Evolutionary conservation across 352 stramenopile genomes (phyloP).

Genomic region (Globisporangium polare): DNA sequence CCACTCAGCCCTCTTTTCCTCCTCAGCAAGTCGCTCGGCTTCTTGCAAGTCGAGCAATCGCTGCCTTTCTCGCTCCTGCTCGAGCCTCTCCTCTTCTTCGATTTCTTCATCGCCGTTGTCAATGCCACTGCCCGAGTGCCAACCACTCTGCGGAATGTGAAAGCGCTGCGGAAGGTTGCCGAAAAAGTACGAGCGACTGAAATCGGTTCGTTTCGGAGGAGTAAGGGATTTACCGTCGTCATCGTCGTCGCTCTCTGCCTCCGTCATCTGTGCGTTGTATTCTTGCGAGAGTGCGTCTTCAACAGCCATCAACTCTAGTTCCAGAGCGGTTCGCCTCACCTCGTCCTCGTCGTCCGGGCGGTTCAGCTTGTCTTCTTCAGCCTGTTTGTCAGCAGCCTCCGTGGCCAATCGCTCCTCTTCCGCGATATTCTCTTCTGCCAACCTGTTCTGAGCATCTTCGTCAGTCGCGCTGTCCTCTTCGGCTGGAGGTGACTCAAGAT

Average conservation of each 20-base stretch:
- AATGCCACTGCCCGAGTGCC: slow-evolving; percentile 50
- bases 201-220: slow-evolving; percentile 59
- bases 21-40: slow-evolving; percentile 48
- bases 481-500: neutral
- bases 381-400: neutral
- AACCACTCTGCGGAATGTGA: slow-evolving; percentile 38
- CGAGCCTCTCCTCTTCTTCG: slow-evolving; percentile 62
- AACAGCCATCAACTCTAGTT: slow-evolving; percentile 24
- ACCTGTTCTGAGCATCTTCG: slow-evolving; percentile 14
- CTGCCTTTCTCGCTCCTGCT: slow-evolving; percentile 52
- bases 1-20: slow-evolving; percentile 47
- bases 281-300: slow-evolving; percentile 38
- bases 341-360: slow-evolving; percentile 5
- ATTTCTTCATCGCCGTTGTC: slow-evolving; percentile 74
- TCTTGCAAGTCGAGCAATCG: slow-evolving; percentile 58
- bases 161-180: slow-evolving; percentile 47
- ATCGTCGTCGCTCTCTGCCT: slow-evolving; percentile 52
- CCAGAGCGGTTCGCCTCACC: slow-evolving; percentile 12
- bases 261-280: slow-evolving; percentile 18
- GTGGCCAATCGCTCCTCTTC: slow-evolving; percentile 1
- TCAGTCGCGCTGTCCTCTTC: slow-evolving; percentile 12
- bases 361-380: slow-evolving; percentile 1
- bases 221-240: slow-evolving; percentile 30
- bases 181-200: slow-evolving; percentile 72
- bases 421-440: slow-evolving; percentile 11